Percentiles rank a stretch among this genome's conserved stretches.
phyloP scores from a whole-genome alignment of 176 grass and related monocot genomes.

The Musa beccarii region DNA sequence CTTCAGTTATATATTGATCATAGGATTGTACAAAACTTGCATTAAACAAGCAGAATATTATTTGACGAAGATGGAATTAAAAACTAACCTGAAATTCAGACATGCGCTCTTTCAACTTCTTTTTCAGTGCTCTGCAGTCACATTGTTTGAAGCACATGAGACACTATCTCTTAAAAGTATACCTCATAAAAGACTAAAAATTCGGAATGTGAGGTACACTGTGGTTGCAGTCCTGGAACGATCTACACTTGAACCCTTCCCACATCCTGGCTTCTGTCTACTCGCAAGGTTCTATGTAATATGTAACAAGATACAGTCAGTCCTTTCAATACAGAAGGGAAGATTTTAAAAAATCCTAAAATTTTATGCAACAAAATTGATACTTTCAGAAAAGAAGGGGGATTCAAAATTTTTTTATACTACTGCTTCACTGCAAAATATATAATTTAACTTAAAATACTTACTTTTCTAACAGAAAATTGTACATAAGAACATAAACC shows the following conservation, averaged over 20 bases:
- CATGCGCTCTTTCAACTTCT: conserved; percentile 92
- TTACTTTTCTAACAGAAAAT: no score
- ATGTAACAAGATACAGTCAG: conserved; percentile 18
- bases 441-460: no score
- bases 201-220: conserved; percentile 36
- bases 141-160: background rate
- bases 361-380: background rate
- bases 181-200: background rate
- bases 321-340: background rate
- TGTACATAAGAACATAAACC: no score
- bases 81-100: conserved; percentile 82
- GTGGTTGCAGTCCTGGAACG: conserved; percentile 83
- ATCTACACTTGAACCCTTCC: conserved; percentile 79
- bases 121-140: conserved; percentile 70
- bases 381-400: background rate
- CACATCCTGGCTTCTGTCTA: conserved; percentile 92
- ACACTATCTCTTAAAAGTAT: background rate
- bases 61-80: background rate
- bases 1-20: no score
- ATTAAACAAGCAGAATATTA: background rate
- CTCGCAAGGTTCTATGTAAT: conserved; percentile 60
- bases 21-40: background rate
- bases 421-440: background rate
- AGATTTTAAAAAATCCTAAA: background rate
- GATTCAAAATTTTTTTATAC: background rate